A percentile compares a stretch with the other conserved stretches of the same genome.
Evolutionary conservation across 2,329 filamentous ascomycete genomes (phyloP).

Genomic region (Rutstroemia sydowiana): DNA sequence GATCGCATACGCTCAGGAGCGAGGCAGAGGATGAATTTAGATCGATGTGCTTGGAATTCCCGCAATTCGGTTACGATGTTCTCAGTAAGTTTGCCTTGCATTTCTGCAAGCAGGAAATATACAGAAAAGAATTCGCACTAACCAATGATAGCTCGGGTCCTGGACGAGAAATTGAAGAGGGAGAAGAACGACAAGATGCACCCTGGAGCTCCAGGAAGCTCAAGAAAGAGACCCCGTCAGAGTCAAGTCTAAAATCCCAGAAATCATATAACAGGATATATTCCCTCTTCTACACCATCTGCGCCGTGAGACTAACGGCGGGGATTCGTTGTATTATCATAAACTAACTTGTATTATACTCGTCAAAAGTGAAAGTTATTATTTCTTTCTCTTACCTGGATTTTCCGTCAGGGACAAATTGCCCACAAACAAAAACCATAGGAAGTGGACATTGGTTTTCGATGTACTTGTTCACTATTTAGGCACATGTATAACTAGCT

Average conservation of each 20-base stretch:
- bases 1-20: conserved; percentile 72
- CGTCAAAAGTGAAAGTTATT: too few species aligned
- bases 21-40: conserved; percentile 85
- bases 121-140: conserved; percentile 6
- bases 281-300: too few species aligned
- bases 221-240: conserved; percentile 46
- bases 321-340: too few species aligned
- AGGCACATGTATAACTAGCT: too few species aligned
- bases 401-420: too few species aligned
- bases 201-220: conserved; percentile 41
- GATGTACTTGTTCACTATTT: too few species aligned
- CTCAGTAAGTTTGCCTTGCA: conserved; percentile 50
- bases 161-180: conserved; percentile 60
- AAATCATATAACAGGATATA: background rate
- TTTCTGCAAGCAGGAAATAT: background rate
- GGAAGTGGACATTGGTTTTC: too few species aligned
- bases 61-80: conserved; percentile 89
- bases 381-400: too few species aligned
- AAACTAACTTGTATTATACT: too few species aligned
- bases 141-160: conserved; percentile 45
- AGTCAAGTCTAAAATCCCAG: conserved; percentile 11
- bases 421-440: too few species aligned
- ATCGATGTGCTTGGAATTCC: conserved; percentile 76
- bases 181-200: conserved; percentile 49
- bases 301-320: too few species aligned